Evolutionary conservation across 129 eudicot species (phyloP).

Genomic region (Tagetes erecta): DNA sequence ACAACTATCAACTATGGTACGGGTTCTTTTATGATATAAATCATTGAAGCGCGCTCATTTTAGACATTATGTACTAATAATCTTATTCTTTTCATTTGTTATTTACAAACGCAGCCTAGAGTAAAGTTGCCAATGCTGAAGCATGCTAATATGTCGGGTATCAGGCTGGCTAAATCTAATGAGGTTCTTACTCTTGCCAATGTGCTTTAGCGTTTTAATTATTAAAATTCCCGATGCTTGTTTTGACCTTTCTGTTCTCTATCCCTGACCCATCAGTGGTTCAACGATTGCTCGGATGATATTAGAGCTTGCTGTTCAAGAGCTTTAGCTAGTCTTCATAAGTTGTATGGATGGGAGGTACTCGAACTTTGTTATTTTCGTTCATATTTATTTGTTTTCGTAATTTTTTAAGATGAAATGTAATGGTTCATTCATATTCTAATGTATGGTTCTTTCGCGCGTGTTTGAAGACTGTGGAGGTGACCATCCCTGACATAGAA

Average conservation of each 20-base stretch:
- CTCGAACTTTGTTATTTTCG: background rate
- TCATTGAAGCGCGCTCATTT: background rate
- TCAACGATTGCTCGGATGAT: conserved; percentile 81
- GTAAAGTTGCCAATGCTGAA: conserved; percentile 59
- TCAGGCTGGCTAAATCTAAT: conserved; percentile 78
- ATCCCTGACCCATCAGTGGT: conserved; percentile 60
- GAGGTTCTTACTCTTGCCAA: conserved; percentile 50
- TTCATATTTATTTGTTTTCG: background rate
- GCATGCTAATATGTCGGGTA: conserved; percentile 40
- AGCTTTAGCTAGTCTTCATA: conserved; percentile 57
- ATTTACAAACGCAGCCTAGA: conserved; percentile 51
- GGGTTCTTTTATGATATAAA: background rate
- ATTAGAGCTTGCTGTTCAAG: conserved; percentile 63
- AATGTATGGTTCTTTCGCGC: background rate
- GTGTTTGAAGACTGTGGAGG: conserved; percentile 55
- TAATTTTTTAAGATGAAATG: background rate
- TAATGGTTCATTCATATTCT: conserved; percentile 1
- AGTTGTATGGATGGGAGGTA: conserved; percentile 94
- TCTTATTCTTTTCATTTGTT: conserved; percentile 1
- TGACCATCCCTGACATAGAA: conserved; percentile 85
- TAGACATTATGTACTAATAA: conserved; percentile 16
- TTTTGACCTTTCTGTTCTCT: conserved; percentile 16
- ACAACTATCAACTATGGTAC: conserved; percentile 50
- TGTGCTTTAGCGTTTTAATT: background rate
- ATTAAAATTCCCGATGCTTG: background rate